Evolutionary conservation across 139 green algal genomes (phyloP).

Genomic region (Klebsormidium nitens): DNA sequence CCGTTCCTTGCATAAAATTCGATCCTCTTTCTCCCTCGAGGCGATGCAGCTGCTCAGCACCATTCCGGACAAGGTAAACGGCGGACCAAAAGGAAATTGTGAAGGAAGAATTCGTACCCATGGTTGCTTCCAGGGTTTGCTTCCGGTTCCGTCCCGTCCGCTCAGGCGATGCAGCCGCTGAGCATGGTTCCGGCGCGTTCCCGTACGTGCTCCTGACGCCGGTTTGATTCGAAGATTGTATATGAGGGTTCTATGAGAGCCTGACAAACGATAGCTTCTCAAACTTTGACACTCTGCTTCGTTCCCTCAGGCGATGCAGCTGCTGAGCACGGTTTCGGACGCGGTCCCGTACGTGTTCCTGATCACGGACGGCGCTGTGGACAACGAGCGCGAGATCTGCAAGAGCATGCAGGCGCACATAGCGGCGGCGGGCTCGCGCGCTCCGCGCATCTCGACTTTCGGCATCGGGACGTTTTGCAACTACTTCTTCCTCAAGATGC

Average conservation of each 20-base stretch:
- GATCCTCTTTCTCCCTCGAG: no score
- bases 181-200: slow-evolving; percentile 7
- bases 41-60: no score
- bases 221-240: slow-evolving; percentile 32
- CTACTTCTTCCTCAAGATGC: slow-evolving; percentile 59
- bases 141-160: no score
- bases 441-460: slow-evolving; percentile 51
- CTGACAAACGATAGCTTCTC: no score
- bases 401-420: not conserved
- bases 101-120: no score
- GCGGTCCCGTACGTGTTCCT: slow-evolving; percentile 59
- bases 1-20: no score
- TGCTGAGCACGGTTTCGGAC: not conserved
- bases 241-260: not conserved
- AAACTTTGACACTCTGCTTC: no score
- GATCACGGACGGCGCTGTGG: slow-evolving; percentile 53
- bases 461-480: slow-evolving; percentile 61
- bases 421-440: not conserved
- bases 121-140: no score
- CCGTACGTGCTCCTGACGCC: slow-evolving; percentile 61
- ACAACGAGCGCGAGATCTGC: slow-evolving; percentile 55
- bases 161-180: slow-evolving; percentile 4
- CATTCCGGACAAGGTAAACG: no score
- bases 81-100: no score
- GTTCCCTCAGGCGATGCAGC: slow-evolving; percentile 2